Conservation (phyloP, 495 filamentous ascomycete species). For the Darksidea phi region DNA sequence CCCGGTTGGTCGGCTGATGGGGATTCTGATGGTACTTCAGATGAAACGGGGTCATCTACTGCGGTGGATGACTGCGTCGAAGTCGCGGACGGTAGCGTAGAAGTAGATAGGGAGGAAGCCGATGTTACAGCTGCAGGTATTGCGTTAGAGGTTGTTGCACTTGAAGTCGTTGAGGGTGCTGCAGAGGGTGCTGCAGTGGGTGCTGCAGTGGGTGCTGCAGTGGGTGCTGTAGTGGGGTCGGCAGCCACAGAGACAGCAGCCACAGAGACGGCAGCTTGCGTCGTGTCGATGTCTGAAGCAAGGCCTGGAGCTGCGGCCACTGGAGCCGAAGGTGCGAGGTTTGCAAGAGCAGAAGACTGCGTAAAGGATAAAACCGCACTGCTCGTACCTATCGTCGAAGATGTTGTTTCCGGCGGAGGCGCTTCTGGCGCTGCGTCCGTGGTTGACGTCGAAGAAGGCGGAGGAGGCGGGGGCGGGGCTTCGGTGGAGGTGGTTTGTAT, state of each 20-base stretch:
- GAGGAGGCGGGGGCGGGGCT: conserved; percentile 8
- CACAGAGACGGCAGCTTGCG: conserved; percentile 1
- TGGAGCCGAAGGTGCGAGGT: conserved; percentile 15
- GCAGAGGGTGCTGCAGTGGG: too few species aligned
- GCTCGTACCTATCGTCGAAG: conserved; percentile 29
- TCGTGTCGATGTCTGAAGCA: not conserved
- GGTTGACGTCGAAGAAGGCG: not conserved
- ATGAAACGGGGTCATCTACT: not conserved
- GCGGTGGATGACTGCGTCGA: conserved; percentile 4
- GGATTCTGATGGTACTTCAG: not conserved
- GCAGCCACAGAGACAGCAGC: conserved; percentile 8
- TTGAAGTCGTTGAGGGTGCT: conserved; percentile 4
- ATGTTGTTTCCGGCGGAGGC: conserved; percentile 3
- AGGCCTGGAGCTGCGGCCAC: conserved; percentile 12
- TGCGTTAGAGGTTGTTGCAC: conserved; percentile 28
- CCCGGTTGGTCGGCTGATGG: conserved; percentile 6
- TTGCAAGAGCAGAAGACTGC: conserved; percentile 23
- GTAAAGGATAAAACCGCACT: conserved; percentile 17
- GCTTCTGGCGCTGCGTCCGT: conserved; percentile 6
- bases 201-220: conserved; percentile 6
- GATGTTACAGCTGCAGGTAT: conserved; percentile 22
- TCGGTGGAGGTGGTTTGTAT: conserved; percentile 16
- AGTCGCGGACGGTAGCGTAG: not conserved
- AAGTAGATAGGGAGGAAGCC: not conserved
- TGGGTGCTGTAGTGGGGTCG: not conserved